Conservation (phyloP, 2,329 filamentous ascomycete species). For the Cryphonectria parasitica region DNA sequence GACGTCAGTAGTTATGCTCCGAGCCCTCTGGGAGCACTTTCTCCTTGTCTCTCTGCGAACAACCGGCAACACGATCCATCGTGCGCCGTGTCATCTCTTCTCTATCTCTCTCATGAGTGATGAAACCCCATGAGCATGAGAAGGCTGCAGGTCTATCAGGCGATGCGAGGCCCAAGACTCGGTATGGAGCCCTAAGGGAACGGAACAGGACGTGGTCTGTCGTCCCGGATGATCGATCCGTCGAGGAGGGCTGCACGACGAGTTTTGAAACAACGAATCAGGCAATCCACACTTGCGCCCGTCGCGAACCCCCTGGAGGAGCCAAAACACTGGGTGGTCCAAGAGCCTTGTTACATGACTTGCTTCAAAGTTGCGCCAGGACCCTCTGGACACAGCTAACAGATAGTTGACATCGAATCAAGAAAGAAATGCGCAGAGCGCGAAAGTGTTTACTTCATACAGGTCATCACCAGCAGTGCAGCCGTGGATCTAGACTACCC, state of each 20-base stretch:
- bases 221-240: conserved; percentile 2
- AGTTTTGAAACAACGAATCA: conserved; percentile 27
- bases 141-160: background rate
- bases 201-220: background rate
- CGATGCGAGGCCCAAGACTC: background rate
- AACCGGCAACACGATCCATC: background rate
- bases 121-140: conserved; percentile 13
- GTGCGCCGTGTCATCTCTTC: conserved; percentile 1
- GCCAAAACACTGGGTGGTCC: conserved; percentile 19
- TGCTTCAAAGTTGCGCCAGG: conserved; percentile 44
- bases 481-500: too few relatives aligned
- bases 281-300: conserved; percentile 18
- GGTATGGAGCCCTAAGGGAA: background rate
- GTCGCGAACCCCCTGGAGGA: conserved; percentile 19
- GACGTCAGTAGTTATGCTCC: background rate
- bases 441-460: background rate
- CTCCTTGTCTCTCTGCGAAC: background rate
- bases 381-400: conserved; percentile 23
- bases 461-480: background rate
- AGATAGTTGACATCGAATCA: background rate
- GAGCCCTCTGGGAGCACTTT: background rate
- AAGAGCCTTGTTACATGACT: conserved; percentile 40
- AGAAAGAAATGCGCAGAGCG: background rate
- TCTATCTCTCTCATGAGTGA: background rate
- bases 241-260: conserved; percentile 9